Evolutionary conservation across 345 rosid species (phyloP).

Genomic region (Arabidopsis thaliana): TAIR10.1 NC_003070.9:2285501-2286000

Average conservation of each 20-base stretch:
- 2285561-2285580: neutral
- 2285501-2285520: constrained; percentile 10
- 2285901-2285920: neutral
- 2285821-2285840: neutral
- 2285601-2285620: constrained; percentile 32
- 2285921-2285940: neutral
- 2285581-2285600: constrained; percentile 15
- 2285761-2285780: neutral
- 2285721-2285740: neutral
- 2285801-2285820: neutral
- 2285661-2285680: constrained; percentile 24
- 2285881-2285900: too few species aligned
- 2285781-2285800: neutral
- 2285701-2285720: neutral
- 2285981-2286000: neutral
- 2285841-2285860: neutral
- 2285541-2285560: constrained; percentile 5
- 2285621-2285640: constrained; percentile 30
- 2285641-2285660: constrained; percentile 23
- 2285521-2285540: neutral
- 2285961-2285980: too few species aligned
- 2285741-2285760: neutral
- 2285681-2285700: constrained; percentile 12
- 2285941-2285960: neutral
- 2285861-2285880: neutral